A percentile compares a stretch with the other conserved stretches of the same genome.
Evolutionary conservation across 192 early-diverging fungal species (phyloP).

Genomic region (Entrophospora sp.): DNA sequence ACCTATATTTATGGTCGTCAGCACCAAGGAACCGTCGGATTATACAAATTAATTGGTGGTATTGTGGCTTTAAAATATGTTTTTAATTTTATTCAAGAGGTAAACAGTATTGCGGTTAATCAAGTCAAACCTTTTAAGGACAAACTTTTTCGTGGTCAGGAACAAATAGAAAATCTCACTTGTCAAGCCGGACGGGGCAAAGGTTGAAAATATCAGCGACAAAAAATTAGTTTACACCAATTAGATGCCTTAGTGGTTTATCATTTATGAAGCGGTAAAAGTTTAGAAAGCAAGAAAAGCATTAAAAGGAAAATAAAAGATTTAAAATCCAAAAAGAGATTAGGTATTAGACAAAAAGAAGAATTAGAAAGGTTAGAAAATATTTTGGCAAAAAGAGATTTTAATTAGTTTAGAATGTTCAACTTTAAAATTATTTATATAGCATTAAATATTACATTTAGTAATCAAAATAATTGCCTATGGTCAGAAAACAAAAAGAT

Average conservation of each 20-base stretch:
- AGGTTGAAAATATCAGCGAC: not conserved
- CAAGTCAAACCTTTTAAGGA: not conserved
- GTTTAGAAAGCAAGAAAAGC: not conserved
- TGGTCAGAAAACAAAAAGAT: no score
- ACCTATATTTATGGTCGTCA: not conserved
- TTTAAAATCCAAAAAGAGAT: constrained; percentile 8
- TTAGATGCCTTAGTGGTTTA: constrained; percentile 7
- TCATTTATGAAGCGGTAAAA: not conserved
- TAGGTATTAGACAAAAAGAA: constrained; percentile 4
- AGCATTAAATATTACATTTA: no score
- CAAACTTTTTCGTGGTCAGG: not conserved
- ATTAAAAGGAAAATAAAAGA: not conserved
- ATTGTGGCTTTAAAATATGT: not conserved
- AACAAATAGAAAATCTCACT: not conserved
- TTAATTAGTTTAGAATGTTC: no score
- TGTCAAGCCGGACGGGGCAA: not conserved
- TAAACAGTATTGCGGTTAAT: not conserved
- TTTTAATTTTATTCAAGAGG: not conserved
- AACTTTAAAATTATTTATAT: no score
- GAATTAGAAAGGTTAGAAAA: not conserved
- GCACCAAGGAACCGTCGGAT: not conserved
- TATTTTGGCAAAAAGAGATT: not conserved
- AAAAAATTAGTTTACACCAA: not conserved
- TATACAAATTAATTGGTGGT: not conserved
- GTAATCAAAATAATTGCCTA: no score